These are phyloP conservation scores for Meyerozyma sp. DNA, from an alignment of 1,139 yeast genomes.

Conservation along the genomic window DNA sequence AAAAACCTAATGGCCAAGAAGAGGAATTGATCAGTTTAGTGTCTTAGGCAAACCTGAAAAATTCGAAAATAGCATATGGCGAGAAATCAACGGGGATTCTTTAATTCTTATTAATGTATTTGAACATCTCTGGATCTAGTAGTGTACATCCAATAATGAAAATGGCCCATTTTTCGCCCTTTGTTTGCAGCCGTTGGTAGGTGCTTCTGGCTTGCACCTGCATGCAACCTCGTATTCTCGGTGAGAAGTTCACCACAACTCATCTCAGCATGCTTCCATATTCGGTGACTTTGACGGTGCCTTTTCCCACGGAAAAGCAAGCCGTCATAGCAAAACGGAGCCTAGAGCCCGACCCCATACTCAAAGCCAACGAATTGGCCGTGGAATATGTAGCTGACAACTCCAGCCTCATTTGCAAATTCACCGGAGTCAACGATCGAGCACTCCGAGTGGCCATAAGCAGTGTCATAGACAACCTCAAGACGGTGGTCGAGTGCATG, in stretches of 20 bases:
- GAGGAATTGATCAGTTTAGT: too few species aligned
- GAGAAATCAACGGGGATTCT: too few species aligned
- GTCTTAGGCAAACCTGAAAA: too few species aligned
- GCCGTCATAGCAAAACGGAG: slow-evolving; percentile 59
- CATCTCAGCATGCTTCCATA: background rate
- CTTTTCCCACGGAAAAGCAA: slow-evolving; percentile 56
- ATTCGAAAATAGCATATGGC: too few species aligned
- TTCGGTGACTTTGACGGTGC: slow-evolving; percentile 35
- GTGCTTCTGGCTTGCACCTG: too few species aligned
- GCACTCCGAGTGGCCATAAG: slow-evolving; percentile 68
- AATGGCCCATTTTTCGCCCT: too few species aligned
- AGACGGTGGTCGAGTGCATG: slow-evolving; percentile 61
- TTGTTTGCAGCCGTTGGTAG: too few species aligned
- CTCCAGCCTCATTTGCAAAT: slow-evolving; percentile 32
- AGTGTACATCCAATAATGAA: too few species aligned
- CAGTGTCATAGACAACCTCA: slow-evolving; percentile 58
- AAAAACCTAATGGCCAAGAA: too few species aligned
- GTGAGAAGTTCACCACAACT: too few species aligned
- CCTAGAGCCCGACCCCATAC: slow-evolving; percentile 72
- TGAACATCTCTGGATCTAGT: too few species aligned
- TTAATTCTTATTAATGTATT: too few species aligned
- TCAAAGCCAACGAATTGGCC: slow-evolving; percentile 57
- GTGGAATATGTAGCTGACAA: slow-evolving; percentile 34
- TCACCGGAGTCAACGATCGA: slow-evolving; percentile 56
- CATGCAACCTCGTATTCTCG: background rate